A percentile compares a stretch with the other conserved stretches of the same genome.
Evolutionary conservation across 1,284 basidiomycete species (phyloP).

Genomic region (Ceratobasidium sp.): DNA sequence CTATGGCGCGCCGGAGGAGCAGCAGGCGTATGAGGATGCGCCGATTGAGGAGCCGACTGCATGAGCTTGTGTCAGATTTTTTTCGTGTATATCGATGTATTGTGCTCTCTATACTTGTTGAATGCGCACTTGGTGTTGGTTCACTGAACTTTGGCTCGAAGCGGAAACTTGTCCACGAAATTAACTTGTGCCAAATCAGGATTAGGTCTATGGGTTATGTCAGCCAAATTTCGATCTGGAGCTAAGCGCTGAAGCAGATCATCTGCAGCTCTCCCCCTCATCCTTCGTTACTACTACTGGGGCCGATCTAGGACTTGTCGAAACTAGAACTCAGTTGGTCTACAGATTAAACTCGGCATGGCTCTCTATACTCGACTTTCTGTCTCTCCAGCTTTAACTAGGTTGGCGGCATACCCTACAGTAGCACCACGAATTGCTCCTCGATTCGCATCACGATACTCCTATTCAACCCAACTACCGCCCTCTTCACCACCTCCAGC

Average conservation of each 20-base stretch:
- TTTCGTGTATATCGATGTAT: conserved; percentile 34
- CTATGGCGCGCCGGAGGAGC: conserved; percentile 23
- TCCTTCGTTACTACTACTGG: background rate
- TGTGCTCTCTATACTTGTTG: conserved; percentile 17
- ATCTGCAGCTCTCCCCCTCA: background rate
- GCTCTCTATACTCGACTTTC: background rate
- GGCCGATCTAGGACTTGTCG: background rate
- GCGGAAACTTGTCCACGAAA: background rate
- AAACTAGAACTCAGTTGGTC: background rate
- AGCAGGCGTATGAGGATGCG: conserved; percentile 38
- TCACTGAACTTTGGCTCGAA: background rate
- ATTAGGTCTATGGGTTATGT: background rate
- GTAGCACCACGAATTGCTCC: conserved; percentile 9
- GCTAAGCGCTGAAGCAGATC: background rate
- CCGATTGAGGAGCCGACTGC: conserved; percentile 17
- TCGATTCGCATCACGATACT: conserved; percentile 19
- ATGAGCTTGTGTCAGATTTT: conserved; percentile 3
- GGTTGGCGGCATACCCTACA: background rate
- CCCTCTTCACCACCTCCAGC: background rate
- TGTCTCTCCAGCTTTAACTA: background rate
- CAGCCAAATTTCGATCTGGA: conserved; percentile 33
- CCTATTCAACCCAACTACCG: background rate
- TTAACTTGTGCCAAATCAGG: background rate
- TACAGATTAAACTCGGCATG: conserved; percentile 2
- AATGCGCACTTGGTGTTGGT: conserved; percentile 16